Conservation (phyloP, 2,329 filamentous ascomycete genomes). For the Dactylella cylindrospora region DNA sequence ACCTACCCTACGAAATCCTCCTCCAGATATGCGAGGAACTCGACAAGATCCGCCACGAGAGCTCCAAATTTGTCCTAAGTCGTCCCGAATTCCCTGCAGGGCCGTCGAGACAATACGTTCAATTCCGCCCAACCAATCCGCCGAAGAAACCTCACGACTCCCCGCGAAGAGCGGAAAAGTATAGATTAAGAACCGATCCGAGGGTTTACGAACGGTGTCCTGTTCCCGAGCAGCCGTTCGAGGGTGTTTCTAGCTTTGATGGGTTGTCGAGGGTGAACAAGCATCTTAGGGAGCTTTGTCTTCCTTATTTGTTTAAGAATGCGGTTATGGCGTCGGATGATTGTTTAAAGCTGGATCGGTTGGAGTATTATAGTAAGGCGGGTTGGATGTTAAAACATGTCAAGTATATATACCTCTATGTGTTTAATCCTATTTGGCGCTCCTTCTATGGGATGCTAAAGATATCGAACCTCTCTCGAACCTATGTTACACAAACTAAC, state of each 20-base stretch:
- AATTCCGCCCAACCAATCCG: constrained; percentile 3
- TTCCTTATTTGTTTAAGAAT: constrained; percentile 32
- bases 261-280: constrained; percentile 27
- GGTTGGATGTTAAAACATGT: constrained; percentile 25
- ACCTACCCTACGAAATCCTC: constrained; percentile 28
- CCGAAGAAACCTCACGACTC: constrained; percentile 22
- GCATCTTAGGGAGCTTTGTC: constrained; percentile 17
- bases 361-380: constrained; percentile 24
- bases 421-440: too few species aligned
- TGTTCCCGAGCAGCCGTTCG: background rate
- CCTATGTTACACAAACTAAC: too few species aligned
- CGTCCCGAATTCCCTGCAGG: constrained; percentile 24
- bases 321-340: constrained; percentile 31
- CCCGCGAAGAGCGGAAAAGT: constrained; percentile 22
- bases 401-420: constrained; percentile 27
- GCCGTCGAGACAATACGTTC: constrained; percentile 22
- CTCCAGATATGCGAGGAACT: constrained; percentile 27
- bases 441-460: too few species aligned
- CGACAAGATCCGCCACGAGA: constrained; percentile 15
- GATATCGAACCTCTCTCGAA: too few species aligned
- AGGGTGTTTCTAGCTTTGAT: constrained; percentile 21
- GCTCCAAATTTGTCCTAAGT: constrained; percentile 2
- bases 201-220: background rate
- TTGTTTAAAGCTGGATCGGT: constrained; percentile 25
- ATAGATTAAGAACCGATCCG: constrained; percentile 1